A percentile compares a stretch with the other conserved stretches of the same genome.
These are phyloP conservation scores for Lyophyllum shimeji DNA, from an alignment of 768 basidiomycete species.

Conservation along the genomic window DNA sequence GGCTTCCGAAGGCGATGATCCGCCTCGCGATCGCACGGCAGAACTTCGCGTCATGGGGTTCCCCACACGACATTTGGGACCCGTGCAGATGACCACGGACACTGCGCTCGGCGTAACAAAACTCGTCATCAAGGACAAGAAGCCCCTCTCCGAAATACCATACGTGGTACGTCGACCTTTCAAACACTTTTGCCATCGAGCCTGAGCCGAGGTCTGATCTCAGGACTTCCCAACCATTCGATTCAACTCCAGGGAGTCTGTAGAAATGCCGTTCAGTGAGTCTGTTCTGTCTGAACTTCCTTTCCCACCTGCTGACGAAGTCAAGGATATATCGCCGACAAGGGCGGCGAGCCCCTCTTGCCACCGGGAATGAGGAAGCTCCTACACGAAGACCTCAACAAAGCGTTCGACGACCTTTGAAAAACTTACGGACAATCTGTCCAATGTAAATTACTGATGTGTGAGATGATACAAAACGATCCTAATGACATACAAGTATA, in stretches of 20 bases:
- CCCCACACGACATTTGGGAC: slow-evolving; percentile 80
- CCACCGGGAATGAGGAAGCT: slow-evolving; percentile 91
- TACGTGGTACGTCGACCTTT: slow-evolving; percentile 58
- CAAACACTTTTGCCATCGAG: neutral
- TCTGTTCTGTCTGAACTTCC: slow-evolving; percentile 12
- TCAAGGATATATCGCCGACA: slow-evolving; percentile 47
- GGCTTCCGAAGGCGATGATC: slow-evolving; percentile 78
- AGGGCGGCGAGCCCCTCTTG: slow-evolving; percentile 59
- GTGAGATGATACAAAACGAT: neutral
- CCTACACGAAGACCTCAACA: slow-evolving; percentile 83
- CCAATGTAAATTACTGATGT: slow-evolving; percentile 1
- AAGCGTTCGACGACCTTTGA: slow-evolving; percentile 84
- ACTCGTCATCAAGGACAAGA: slow-evolving; percentile 74
- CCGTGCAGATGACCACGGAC: slow-evolving; percentile 98
- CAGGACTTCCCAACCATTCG: slow-evolving; percentile 89
- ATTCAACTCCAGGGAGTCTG: slow-evolving; percentile 86
- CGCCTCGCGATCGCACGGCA: slow-evolving; percentile 89
- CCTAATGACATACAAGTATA: slow-evolving; percentile 11
- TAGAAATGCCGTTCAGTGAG: slow-evolving; percentile 98
- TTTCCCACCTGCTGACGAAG: neutral
- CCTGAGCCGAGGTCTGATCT: neutral
- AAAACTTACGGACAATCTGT: neutral
- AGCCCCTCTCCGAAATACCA: slow-evolving; percentile 68
- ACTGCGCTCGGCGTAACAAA: slow-evolving; percentile 94
- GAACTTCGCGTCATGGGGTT: slow-evolving; percentile 88